Percentiles rank a stretch among this genome's conserved stretches.
Conservation (phyloP, 208 protist species). For the Trypanosomatidae sp. region DNA sequence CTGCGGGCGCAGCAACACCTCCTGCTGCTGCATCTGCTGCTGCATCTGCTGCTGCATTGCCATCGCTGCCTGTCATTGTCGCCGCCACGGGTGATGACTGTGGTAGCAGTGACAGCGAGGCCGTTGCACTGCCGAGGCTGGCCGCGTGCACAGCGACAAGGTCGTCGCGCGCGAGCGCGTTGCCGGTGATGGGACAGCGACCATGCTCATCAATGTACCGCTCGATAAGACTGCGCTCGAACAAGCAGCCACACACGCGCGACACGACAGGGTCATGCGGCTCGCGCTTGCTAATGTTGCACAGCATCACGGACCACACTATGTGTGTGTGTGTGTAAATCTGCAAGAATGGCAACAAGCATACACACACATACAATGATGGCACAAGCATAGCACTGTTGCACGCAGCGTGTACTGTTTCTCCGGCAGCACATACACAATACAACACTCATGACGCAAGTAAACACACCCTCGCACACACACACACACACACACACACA, state of each 20-base stretch:
- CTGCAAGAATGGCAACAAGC: neutral
- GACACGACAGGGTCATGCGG: conserved; percentile 94
- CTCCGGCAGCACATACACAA: neutral
- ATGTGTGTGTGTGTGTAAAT: neutral
- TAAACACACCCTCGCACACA: neutral
- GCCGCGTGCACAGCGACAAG: conserved; percentile 64
- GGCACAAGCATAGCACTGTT: neutral
- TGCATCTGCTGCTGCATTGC: no score
- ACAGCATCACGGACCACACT: conserved; percentile 31
- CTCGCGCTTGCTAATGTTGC: conserved; percentile 66
- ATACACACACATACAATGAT: neutral
- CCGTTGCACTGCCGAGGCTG: conserved; percentile 5
- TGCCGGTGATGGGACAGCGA: conserved; percentile 90
- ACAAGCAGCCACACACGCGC: conserved; percentile 87
- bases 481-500: no score
- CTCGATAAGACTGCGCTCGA: conserved; percentile 93
- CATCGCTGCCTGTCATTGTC: conserved; percentile 4
- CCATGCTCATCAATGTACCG: conserved; percentile 90
- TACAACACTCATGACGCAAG: neutral
- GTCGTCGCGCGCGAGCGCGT: conserved; percentile 77
- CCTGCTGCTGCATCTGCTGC: no score
- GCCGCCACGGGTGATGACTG: neutral
- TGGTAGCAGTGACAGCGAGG: conserved; percentile 11
- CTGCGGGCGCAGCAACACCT: no score
- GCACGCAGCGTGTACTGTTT: neutral